These are phyloP conservation scores for Cryptococcus sp. DNA, from an alignment of 1,284 basidiomycete species.

Conservation along the genomic window DNA sequence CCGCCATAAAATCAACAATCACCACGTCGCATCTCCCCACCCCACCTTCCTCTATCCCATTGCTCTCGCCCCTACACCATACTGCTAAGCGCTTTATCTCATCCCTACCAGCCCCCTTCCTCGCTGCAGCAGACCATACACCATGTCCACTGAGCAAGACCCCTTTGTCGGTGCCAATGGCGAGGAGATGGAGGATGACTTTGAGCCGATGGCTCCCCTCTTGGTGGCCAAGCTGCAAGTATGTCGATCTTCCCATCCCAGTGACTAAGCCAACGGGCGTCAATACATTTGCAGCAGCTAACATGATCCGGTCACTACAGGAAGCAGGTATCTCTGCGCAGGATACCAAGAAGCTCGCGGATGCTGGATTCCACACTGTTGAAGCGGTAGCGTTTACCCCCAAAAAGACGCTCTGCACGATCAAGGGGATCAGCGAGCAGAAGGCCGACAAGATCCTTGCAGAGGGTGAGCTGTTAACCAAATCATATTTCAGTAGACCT, in stretches of 20 bases:
- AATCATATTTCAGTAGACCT: background rate
- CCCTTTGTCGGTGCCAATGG: slow-evolving; percentile 34
- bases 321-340: slow-evolving; percentile 86
- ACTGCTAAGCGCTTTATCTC: too few relatives aligned
- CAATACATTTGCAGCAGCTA: background rate
- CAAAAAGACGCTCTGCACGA: slow-evolving; percentile 84
- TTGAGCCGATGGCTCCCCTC: slow-evolving; percentile 67
- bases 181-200: slow-evolving; percentile 57
- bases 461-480: slow-evolving; percentile 62
- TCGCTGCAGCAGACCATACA: background rate
- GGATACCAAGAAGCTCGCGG: slow-evolving; percentile 91
- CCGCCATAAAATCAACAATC: too few relatives aligned
- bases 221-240: slow-evolving; percentile 74
- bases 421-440: slow-evolving; percentile 96
- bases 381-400: slow-evolving; percentile 97
- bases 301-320: slow-evolving; percentile 29
- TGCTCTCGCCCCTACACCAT: too few relatives aligned
- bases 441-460: slow-evolving; percentile 96
- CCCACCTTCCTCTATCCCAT: too few relatives aligned
- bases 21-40: too few relatives aligned
- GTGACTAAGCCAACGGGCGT: background rate
- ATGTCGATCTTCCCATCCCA: too few relatives aligned
- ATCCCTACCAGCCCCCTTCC: too few relatives aligned
- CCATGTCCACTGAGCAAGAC: slow-evolving; percentile 35
- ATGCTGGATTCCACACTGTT: slow-evolving; percentile 88